Percentiles rank a stretch among this genome's conserved stretches.
These are phyloP conservation scores for Isoetes taiwanensis DNA, from an alignment of 75 land plant genomes.

Conservation along the genomic window DNA sequence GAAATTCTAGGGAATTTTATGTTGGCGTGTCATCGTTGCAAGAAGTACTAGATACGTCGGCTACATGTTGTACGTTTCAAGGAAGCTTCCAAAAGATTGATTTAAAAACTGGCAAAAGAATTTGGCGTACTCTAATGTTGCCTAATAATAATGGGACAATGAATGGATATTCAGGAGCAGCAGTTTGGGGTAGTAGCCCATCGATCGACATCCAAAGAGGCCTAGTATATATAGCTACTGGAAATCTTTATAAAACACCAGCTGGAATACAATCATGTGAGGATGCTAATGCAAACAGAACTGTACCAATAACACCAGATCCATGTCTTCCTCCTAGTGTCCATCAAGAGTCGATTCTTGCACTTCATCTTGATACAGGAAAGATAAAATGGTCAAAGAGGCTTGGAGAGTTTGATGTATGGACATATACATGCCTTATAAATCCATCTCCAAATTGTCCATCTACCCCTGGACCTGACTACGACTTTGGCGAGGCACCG, in stretches of 20 bases:
- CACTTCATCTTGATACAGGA: slow-evolving; percentile 31
- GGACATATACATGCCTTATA: not conserved
- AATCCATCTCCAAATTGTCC: slow-evolving; percentile 25
- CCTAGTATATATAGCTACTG: slow-evolving; percentile 35
- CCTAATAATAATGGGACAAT: slow-evolving; percentile 21
- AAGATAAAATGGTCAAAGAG: slow-evolving; percentile 26
- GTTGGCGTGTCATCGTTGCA: slow-evolving; percentile 34
- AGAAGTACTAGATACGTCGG: slow-evolving; percentile 1
- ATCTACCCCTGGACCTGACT: slow-evolving; percentile 22
- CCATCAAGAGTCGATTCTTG: slow-evolving; percentile 24
- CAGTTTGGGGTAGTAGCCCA: slow-evolving; percentile 50
- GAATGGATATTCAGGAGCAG: slow-evolving; percentile 24
- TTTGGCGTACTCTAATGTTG: slow-evolving; percentile 32
- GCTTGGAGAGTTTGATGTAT: slow-evolving; percentile 31
- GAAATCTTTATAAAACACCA: slow-evolving; percentile 30
- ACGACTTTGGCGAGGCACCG: slow-evolving; percentile 50
- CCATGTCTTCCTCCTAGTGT: slow-evolving; percentile 20
- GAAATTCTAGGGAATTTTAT: slow-evolving; percentile 24
- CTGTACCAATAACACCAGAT: slow-evolving; percentile 18
- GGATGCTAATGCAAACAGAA: slow-evolving; percentile 14
- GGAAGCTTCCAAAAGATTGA: slow-evolving; percentile 35
- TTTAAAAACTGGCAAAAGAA: slow-evolving; percentile 14
- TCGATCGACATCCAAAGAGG: slow-evolving; percentile 24
- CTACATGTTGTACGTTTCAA: slow-evolving; percentile 30
- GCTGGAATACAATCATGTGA: slow-evolving; percentile 19